Evolutionary conservation across 148 eudicot species (phyloP).

Genomic region (Fallopia convolvulus): DNA sequence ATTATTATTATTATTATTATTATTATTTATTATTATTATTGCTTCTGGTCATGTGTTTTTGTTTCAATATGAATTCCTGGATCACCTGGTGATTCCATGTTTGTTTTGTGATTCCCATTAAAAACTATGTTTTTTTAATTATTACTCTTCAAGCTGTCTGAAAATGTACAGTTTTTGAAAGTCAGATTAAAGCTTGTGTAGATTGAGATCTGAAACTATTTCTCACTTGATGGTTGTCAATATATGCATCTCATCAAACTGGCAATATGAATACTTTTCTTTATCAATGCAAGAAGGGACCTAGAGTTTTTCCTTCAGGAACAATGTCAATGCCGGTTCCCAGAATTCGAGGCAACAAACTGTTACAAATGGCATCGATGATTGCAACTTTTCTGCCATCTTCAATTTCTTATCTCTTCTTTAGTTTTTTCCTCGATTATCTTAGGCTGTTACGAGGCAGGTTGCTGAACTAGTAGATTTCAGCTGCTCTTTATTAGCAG

Average conservation of each 20-base stretch:
- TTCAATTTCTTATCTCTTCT: neutral
- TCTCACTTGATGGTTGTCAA: neutral
- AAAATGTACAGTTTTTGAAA: neutral
- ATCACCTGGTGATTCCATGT: neutral
- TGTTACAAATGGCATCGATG: neutral
- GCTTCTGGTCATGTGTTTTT: neutral
- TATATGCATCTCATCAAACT: neutral
- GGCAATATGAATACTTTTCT: neutral
- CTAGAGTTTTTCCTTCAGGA: neutral
- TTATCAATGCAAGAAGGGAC: neutral
- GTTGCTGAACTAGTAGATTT: neutral
- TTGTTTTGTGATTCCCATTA: neutral
- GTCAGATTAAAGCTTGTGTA: neutral
- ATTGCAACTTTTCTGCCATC: neutral
- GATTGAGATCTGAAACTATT: neutral
- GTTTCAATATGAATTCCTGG: neutral
- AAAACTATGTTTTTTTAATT: too few species aligned
- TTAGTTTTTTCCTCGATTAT: neutral
- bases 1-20: too few species aligned
- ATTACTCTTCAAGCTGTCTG: neutral
- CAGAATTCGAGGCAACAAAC: neutral
- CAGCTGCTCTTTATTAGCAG: neutral
- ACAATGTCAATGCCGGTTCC: neutral
- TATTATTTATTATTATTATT: neutral
- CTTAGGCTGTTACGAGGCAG: neutral